Evolutionary conservation across 768 basidiomycete species (phyloP), one percentile per base, ranked within the genome.

Genomic region (Porphyrellus cyaneotinctus): DNA sequence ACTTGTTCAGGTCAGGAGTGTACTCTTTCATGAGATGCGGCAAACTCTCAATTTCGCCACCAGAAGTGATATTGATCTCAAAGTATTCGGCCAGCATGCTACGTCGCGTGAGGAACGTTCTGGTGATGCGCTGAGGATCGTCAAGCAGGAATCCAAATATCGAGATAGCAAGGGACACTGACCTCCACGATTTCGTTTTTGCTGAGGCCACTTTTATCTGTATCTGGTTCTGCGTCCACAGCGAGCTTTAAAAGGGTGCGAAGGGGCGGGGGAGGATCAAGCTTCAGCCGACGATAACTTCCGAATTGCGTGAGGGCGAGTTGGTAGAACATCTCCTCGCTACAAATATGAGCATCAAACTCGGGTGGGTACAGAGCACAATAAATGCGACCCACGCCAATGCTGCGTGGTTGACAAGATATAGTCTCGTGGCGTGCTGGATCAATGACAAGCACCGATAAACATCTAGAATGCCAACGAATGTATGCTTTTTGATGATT

Each of bases 31-130:
- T 75, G 12, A 99, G 74, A 43, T 94, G 74, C 0, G 97, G 97
- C 13, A 99, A 64, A 51, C 79, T 83, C 60, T 86, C 79, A n/a
- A 98, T 71, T 22, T 74, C 65, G 2, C 91, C 94, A 3, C 79
- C 72, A 0, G 77, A 73, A 7, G 81, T 78, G 57, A 99, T 87
- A 23, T 71, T 69, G 18, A 98, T 69, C 2, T 84, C 86, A 65
- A 98, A 98, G 70, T 99, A 97, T 57, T 97, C 97, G 2, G 80
- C 74, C 4, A 98, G 75, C 95, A 99, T 97, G 4, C 86, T 87
- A 10, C 87, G 78, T 13, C 81, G 75, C 4, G 72, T 64, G 50
- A 83, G 72, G 2, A 93, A 69, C 6, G 79, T 80, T n/a, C 79
- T 70, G 7, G 77, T 67, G 41, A 93, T 91, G 31, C 77, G 75